Base-by-base conservation (phyloP, 1,284 basidiomycete species). In the Anthracocystis walkeri region DNA sequence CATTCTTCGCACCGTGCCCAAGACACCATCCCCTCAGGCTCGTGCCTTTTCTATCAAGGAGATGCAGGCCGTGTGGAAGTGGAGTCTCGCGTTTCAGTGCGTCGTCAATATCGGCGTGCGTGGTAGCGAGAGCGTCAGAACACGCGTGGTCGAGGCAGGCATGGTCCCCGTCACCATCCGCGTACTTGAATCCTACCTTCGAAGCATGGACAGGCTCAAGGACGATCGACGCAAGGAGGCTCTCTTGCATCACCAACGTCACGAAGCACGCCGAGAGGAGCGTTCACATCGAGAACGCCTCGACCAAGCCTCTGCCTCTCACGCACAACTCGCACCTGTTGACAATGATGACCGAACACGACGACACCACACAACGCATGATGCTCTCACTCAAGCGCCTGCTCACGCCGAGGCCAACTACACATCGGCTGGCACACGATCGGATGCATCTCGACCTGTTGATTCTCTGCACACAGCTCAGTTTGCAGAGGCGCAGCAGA, bases 51-150 rank as follows among this genome's bases (percentile, higher is more conserved):
- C 76, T 29, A 75, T 81, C 53, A 80, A 79, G 53, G 81, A 83
- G 65, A 77, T 84, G 73, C 82, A 84, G 50, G 70, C 77, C 27
- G 78, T 82, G 29, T 85, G 83, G 83, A 84, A 85, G 72, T 85
- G 83, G 83, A 81, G 75, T 46, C 70, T 84, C 16, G 96, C 96
- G 0, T 97, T 99, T 84, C 95, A 98, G 84, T 97, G 94, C 83
- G 91, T 98, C 49, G 95, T 97, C 78, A 98, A 99, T 86, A 95
- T 99, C 78, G 96, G 97, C 50, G 95, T 99, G 0, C 89, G 96
- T 41, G 97, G 97, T n/a, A 93, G 91, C 74, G 96, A 99, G 85
- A 89, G 90, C 21, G 82, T 85, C 49, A 89, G 96, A 46, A 93
- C 92, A 60, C 89, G 95, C 4, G 95, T 99, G 21, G 97, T 99